A percentile compares a stretch with the other conserved stretches of the same genome.
phyloP scores from a whole-genome alignment of 2,329 filamentous ascomycete genomes.

The Aspergillus amoenus region DNA sequence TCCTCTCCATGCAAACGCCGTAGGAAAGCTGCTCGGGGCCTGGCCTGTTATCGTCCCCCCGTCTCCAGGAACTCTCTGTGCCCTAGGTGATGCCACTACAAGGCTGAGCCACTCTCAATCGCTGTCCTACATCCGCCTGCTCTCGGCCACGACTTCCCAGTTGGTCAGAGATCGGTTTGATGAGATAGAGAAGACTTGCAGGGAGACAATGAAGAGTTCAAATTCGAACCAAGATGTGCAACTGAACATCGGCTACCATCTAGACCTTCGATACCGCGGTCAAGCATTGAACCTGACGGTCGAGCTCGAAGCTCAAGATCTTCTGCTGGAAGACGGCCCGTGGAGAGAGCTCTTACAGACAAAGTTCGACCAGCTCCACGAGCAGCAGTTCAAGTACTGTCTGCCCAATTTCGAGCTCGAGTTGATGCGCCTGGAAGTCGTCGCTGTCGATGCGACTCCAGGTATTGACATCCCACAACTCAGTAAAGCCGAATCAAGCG shows the following conservation, averaged over 20 bases:
- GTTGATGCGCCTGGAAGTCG: conserved; percentile 48
- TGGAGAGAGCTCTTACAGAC: conserved; percentile 35
- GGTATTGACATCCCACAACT: conserved; percentile 40
- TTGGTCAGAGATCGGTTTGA: conserved; percentile 37
- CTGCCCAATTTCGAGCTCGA: conserved; percentile 48
- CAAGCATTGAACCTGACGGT: conserved; percentile 44
- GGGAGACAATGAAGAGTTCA: neutral
- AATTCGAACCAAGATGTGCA: conserved; percentile 10
- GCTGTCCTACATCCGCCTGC: conserved; percentile 45
- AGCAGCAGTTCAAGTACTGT: conserved; percentile 49
- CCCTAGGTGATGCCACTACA: conserved; percentile 52
- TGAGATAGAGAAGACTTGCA: conserved; percentile 37
- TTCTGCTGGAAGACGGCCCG: conserved; percentile 26
- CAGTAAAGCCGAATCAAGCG: conserved; percentile 25
- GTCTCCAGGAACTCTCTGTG: conserved; percentile 51
- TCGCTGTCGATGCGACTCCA: conserved; percentile 45
- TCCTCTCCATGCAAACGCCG: conserved; percentile 52
- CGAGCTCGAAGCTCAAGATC: conserved; percentile 35
- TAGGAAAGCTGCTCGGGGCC: conserved; percentile 50
- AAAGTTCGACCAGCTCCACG: conserved; percentile 44
- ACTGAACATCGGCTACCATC: conserved; percentile 38
- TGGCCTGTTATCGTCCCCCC: conserved; percentile 56
- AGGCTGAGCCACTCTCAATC: conserved; percentile 51
- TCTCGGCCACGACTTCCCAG: conserved; percentile 35
- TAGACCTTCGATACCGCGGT: conserved; percentile 51